phyloP scores from a whole-genome alignment of 129 eudicot genomes.

The Silybum marianum region DNA sequence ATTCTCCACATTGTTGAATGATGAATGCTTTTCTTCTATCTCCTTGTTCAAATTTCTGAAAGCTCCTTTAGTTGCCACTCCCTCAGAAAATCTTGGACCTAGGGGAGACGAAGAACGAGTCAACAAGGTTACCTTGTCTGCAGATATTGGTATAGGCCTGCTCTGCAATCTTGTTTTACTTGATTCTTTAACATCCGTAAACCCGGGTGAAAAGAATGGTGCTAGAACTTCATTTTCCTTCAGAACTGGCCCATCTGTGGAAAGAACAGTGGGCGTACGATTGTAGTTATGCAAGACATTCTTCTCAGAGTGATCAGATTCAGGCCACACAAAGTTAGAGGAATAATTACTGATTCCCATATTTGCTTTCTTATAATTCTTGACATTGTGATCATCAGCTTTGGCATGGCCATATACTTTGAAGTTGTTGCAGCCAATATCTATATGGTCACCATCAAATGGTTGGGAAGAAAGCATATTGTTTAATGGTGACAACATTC shows the following conservation, averaged over 20 bases:
- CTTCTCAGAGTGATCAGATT: constrained; percentile 27
- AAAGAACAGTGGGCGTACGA: constrained; percentile 34
- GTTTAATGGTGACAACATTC: constrained; percentile 68
- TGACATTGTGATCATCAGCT: constrained; percentile 30
- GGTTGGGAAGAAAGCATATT: constrained; percentile 37
- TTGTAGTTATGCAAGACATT: constrained; percentile 24
- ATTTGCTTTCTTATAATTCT: constrained; percentile 60
- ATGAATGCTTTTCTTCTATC: constrained; percentile 14
- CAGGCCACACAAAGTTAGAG: constrained; percentile 35
- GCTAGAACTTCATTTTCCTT: constrained; percentile 43
- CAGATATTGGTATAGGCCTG: constrained; percentile 39
- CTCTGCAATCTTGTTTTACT: constrained; percentile 30
- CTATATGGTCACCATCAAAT: constrained; percentile 50
- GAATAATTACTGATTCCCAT: constrained; percentile 37
- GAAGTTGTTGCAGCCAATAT: constrained; percentile 35
- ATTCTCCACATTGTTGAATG: constrained; percentile 24
- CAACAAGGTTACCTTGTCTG: constrained; percentile 32
- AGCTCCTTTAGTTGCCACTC: constrained; percentile 25
- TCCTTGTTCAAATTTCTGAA: constrained; percentile 23
- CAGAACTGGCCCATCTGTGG: constrained; percentile 72
- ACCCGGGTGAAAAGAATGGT: constrained; percentile 27
- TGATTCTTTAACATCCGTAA: constrained; percentile 25
- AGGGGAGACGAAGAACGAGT: constrained; percentile 66
- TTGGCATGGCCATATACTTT: constrained; percentile 16
- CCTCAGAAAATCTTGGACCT: constrained; percentile 45